A percentile compares a stretch with the other conserved stretches of the same genome.
Evolutionary conservation across 1,139 yeast genomes (phyloP).

Genomic region (Magnusiomyces clavatus): DNA sequence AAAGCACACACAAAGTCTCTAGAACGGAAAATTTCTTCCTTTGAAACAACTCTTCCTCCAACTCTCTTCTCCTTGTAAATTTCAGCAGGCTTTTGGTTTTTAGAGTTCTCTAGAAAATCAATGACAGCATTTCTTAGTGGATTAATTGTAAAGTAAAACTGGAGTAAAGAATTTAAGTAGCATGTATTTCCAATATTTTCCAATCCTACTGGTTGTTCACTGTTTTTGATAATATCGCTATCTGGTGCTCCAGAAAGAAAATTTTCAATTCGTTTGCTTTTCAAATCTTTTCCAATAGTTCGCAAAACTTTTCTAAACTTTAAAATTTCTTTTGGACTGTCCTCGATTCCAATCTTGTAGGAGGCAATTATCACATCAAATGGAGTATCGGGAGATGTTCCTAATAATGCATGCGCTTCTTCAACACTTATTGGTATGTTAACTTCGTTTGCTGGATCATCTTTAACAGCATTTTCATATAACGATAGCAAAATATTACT

Average conservation of each 20-base stretch:
- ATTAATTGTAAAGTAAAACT: slow-evolving; percentile 77
- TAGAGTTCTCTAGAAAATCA: slow-evolving; percentile 38
- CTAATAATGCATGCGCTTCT: slow-evolving; percentile 10
- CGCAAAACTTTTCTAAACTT: slow-evolving; percentile 30
- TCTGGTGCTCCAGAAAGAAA: slow-evolving; percentile 21
- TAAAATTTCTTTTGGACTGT: slow-evolving; percentile 26
- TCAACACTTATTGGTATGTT: slow-evolving; percentile 49
- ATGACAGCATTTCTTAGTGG: slow-evolving; percentile 69
- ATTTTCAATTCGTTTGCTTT: slow-evolving; percentile 21
- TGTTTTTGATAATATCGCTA: slow-evolving; percentile 8
- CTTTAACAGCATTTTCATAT: slow-evolving; percentile 22
- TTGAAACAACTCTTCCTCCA: slow-evolving; percentile 78
- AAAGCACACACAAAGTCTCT: slow-evolving; percentile 72
- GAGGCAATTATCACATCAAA: slow-evolving; percentile 18
- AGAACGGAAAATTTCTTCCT: slow-evolving; percentile 67
- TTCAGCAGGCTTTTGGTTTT: slow-evolving; percentile 22
- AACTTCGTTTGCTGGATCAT: slow-evolving; percentile 36
- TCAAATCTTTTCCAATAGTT: slow-evolving; percentile 27
- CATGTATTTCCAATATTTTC: slow-evolving; percentile 95
- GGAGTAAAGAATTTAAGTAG: slow-evolving; percentile 80
- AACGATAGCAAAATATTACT: slow-evolving; percentile 34
- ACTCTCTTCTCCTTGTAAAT: slow-evolving; percentile 41
- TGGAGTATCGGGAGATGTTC: slow-evolving; percentile 1
- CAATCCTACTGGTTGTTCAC: slow-evolving; percentile 42
- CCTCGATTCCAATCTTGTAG: slow-evolving; percentile 28